These are phyloP conservation scores for Neonectria faginata DNA, from an alignment of 2,329 filamentous ascomycete genomes.

Conservation along the genomic window DNA sequence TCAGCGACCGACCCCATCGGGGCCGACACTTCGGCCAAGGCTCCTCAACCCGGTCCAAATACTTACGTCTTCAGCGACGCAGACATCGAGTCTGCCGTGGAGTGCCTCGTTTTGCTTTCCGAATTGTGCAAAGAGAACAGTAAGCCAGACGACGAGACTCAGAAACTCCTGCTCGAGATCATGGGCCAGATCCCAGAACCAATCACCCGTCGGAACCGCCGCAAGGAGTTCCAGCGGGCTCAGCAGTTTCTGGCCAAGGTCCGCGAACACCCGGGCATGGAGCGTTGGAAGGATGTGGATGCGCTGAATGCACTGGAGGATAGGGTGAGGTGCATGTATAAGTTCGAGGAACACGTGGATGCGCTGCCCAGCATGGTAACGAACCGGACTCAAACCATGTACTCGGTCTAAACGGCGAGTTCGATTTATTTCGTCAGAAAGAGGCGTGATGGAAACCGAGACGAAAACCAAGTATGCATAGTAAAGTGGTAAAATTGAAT, in stretches of 20 bases:
- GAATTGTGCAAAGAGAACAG: conserved; percentile 1
- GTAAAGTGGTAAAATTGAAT: conserved; percentile 27
- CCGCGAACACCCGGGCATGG: conserved; percentile 17
- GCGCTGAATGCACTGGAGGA: background rate
- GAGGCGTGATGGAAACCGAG: background rate
- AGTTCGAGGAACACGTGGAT: background rate
- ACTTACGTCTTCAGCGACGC: background rate
- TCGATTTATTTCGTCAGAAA: background rate
- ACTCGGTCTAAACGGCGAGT: conserved; percentile 17
- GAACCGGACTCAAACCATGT: background rate
- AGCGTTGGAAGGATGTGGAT: conserved; percentile 29
- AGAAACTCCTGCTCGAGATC: conserved; percentile 3
- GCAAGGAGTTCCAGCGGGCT: conserved; percentile 9
- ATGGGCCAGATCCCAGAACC: conserved; percentile 29
- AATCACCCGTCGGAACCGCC: conserved; percentile 18
- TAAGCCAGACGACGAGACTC: conserved; percentile 6
- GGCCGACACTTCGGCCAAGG: background rate
- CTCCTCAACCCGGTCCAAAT: background rate
- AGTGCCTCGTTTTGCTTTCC: background rate
- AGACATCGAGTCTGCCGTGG: background rate
- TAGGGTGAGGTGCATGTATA: background rate
- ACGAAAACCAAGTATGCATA: conserved; percentile 2
- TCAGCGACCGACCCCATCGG: background rate
- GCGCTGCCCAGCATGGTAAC: background rate
- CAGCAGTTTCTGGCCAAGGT: conserved; percentile 20